Conservation (phyloP, 768 basidiomycete genomes). For the Sporobolomyces roseus region DNA sequence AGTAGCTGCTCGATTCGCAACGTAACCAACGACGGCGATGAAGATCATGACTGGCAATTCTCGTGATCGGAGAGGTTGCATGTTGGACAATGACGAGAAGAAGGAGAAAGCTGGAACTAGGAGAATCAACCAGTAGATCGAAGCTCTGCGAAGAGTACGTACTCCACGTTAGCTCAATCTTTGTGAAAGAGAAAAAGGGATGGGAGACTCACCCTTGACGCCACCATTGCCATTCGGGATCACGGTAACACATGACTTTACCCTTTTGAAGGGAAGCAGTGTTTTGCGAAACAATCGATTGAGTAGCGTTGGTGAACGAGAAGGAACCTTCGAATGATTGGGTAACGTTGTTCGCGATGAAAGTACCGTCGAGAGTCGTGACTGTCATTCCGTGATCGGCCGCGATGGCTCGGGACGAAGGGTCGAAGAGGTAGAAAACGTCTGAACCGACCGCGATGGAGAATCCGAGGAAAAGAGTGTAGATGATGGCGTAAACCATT, state of each 20-base stretch:
- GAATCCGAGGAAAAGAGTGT: conserved; percentile 51
- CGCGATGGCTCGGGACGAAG: conserved; percentile 15
- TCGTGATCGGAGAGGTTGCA: conserved; percentile 47
- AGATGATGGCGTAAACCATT: conserved; percentile 52
- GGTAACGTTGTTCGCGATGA: conserved; percentile 33
- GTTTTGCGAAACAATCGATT: conserved; percentile 15
- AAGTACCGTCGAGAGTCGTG: conserved; percentile 32
- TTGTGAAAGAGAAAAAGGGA: not conserved
- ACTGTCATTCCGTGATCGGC: not conserved
- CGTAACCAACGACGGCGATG: conserved; percentile 50
- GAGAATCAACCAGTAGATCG: conserved; percentile 46
- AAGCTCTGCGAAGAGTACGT: conserved; percentile 16
- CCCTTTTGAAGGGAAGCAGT: conserved; percentile 37
- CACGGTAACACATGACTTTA: conserved; percentile 37
- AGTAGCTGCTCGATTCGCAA: conserved; percentile 45
- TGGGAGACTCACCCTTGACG: conserved; percentile 21
- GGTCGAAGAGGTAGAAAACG: conserved; percentile 41
- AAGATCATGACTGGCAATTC: conserved; percentile 50
- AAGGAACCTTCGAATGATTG: conserved; percentile 31
- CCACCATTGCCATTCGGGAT: conserved; percentile 40
- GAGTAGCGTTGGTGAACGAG: conserved; percentile 41
- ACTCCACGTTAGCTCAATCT: no score
- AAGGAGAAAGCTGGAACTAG: conserved; percentile 50
- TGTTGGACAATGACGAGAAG: conserved; percentile 47
- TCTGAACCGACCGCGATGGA: conserved; percentile 42